Base-by-base conservation (phyloP, 495 filamentous ascomycete genomes). In the Aspergillus hancockii region DNA sequence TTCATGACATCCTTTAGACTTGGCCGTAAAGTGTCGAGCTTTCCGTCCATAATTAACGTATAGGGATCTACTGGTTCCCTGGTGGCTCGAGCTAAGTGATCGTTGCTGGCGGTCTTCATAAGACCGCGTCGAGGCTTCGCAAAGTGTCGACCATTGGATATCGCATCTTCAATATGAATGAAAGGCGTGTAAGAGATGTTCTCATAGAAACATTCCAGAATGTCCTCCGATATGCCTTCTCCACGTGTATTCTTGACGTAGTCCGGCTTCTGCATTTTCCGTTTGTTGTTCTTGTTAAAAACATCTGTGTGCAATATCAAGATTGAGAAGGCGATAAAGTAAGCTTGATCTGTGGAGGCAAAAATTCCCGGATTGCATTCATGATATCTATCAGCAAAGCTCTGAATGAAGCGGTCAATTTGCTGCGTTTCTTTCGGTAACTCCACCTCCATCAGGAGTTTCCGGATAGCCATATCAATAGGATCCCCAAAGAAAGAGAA, bases 211-310 rank as follows among this genome's bases (percentile, higher is more conserved):
- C 93, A 97, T 68, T 90, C 92, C 7, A 97, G 79, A 28, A 98
- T 90, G 54, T 97, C 94, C 55, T 94, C 92, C 28, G 89, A 88
- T 22, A 98, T 89, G 14, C 92, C 92, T 68, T 97, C 91, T 1
- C 89, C 90, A 9, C 86, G 84, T 14, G 92, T 94, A 70, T 97
- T 98, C 72, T 95, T 98, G 54, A 97, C 82, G 71, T 99, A 99
- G 59, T 98, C 94, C 0, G 81, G 80, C 64, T 95, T 95, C 69
- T 96, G 92, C 94, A 99, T 99, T 73, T 98, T 99, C 66, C 93
- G 85, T 75, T 97, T 98, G 72, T 98, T 98, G 79, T 97, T 98
- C 71, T 93, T 96, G 79, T 99, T 99, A 84, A 97, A 97, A 12
- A 95, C 91, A 69, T 99, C 94, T 0, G 94, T 97, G 65, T 99